A percentile compares a stretch with the other conserved stretches of the same genome.
phyloP scores from a whole-genome alignment of 257 asterid genomes.

The Solanum lignicaule region DNA sequence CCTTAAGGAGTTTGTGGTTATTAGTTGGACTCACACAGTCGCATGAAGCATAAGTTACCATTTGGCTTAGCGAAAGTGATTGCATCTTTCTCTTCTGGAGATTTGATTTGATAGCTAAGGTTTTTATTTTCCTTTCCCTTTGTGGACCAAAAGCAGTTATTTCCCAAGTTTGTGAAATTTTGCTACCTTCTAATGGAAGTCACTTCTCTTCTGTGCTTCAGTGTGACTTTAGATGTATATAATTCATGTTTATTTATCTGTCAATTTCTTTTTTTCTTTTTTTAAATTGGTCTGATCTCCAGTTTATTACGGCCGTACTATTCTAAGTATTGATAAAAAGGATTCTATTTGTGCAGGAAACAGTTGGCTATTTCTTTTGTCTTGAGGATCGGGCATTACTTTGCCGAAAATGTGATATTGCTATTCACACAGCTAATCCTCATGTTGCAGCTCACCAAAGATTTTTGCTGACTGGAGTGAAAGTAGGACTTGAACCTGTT shows the following conservation, averaged over 20 bases:
- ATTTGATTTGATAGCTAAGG: not conserved
- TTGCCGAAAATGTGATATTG: constrained; percentile 78
- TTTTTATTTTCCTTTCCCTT: not conserved
- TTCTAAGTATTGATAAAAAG: not conserved
- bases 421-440: constrained; percentile 54
- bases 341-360: constrained; percentile 46
- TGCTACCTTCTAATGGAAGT: not conserved
- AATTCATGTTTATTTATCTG: not conserved
- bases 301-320: not conserved
- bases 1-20: not conserved
- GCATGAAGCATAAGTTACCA: not conserved
- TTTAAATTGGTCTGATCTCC: not conserved
- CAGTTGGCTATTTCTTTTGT: constrained; percentile 85
- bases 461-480: constrained; percentile 83
- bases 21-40: not conserved
- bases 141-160: not conserved
- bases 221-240: not conserved
- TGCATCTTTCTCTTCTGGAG: not conserved
- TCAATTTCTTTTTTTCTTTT: not conserved
- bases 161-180: not conserved
- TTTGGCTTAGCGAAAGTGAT: not conserved
- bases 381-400: constrained; percentile 91
- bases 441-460: constrained; percentile 75
- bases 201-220: not conserved
- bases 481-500: constrained; percentile 61